Base-by-base conservation (phyloP, 2,329 filamentous ascomycete species). In the Trichocomaceae sp. region DNA sequence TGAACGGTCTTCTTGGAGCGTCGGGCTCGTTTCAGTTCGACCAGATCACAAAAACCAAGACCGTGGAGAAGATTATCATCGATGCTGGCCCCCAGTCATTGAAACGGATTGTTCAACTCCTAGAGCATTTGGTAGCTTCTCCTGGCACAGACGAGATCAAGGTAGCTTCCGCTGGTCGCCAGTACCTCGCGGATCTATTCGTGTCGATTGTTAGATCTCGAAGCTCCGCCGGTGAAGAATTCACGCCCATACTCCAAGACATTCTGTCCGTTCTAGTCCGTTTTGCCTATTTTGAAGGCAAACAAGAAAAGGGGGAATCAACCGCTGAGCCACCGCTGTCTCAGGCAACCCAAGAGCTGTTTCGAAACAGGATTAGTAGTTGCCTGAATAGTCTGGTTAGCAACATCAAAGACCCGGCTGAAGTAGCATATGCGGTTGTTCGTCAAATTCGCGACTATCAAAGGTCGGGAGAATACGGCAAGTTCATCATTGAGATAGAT, bases 21-120 rank as follows among this genome's bases (percentile, higher is more conserved):
- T 76, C 85, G 57, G 88, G 88, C 1, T 80, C 80, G 1, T 83
- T 89, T 61, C 88, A 87, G 65, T 93, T 97, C 64, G 93, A 97
- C 66, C 85, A 88, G 59, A 78, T 87, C 55, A 95, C 91, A 0
- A 93, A 87, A 67, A 87, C 86, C 1, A 95, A 92, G 72, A 92
- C 89, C 0, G 75, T 96, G 1, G 89, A 95, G 62, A 85, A 81
- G 59, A 76, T 93, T 2, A 72, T 95, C 4, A 78, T 83, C 51
- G 78, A 79, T 44, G 79, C 83, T 8, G 80, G 81, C 56, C 63
- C 71, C n/a, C 66, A 74, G 23, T 71, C 73, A 8, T 60, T 83
- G 22, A 71, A 76, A 3, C 69, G 79, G 19, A 81, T 85, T 33
- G 76, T 84, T 20, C 77, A 81, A 7, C 67, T 79, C 10, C 69